Percentiles rank a stretch among this genome's conserved stretches.
Conservation (phyloP, 345 rosid species). For the Geranium brycei region DNA sequence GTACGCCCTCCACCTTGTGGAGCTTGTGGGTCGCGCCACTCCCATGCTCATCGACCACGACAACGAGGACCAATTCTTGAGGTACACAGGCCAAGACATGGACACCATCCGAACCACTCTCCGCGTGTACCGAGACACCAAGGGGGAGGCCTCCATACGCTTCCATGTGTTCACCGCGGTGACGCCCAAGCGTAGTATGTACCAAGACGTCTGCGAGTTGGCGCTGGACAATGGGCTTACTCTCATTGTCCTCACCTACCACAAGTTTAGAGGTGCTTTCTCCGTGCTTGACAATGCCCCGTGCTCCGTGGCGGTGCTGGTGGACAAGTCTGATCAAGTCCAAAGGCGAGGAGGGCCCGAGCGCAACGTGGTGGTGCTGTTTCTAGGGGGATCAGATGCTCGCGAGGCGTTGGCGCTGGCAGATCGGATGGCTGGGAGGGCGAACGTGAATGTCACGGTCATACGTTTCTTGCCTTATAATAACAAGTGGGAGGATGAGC, state of each 20-base stretch:
- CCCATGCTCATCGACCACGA: conserved; percentile 43
- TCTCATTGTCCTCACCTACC: conserved; percentile 24
- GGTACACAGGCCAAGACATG: conserved; percentile 11
- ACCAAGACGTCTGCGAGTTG: conserved; percentile 56
- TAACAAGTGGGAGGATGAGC: conserved; percentile 40
- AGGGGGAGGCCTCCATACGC: conserved; percentile 16
- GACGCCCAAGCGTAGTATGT: conserved; percentile 48
- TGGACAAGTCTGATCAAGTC: conserved; percentile 21
- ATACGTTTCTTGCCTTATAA: conserved; percentile 42
- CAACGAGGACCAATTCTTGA: neutral
- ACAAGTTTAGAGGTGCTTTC: conserved; percentile 23
- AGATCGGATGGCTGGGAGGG: conserved; percentile 37
- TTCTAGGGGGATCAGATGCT: conserved; percentile 68
- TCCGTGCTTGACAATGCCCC: conserved; percentile 51
- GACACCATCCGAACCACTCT: conserved; percentile 32
- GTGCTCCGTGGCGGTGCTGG: conserved; percentile 58
- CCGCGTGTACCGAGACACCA: conserved; percentile 24
- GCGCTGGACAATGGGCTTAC: conserved; percentile 35
- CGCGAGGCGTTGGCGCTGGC: conserved; percentile 59
- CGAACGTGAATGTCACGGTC: conserved; percentile 29
- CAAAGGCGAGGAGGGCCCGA: neutral
- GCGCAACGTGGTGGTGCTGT: conserved; percentile 29
- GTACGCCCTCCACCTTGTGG: conserved; percentile 45
- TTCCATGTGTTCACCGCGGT: conserved; percentile 34
- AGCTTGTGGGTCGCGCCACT: conserved; percentile 42